Evolutionary conservation across 495 filamentous ascomycete genomes (phyloP).

Genomic region (Aspergillus haitiensis): DNA sequence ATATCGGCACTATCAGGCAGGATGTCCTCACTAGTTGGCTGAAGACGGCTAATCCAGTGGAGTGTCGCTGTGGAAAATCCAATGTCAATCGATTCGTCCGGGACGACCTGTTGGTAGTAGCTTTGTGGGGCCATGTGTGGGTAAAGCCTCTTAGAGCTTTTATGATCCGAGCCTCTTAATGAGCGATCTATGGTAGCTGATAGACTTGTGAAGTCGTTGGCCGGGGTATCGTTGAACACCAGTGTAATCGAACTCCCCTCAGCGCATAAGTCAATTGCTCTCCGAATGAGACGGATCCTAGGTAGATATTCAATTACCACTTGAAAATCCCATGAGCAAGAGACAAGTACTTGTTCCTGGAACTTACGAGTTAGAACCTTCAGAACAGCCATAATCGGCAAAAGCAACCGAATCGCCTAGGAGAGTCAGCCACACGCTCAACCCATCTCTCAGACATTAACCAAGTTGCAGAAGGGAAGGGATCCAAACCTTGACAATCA

Average conservation of each 20-base stretch:
- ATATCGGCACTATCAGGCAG: slow-evolving; percentile 10
- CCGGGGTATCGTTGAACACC: slow-evolving; percentile 14
- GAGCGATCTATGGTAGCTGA: slow-evolving; percentile 12
- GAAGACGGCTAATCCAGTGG: slow-evolving; percentile 14
- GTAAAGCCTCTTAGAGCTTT: neutral
- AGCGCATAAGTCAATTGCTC: slow-evolving; percentile 3
- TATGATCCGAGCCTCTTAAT: neutral
- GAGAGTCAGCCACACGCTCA: too few species aligned
- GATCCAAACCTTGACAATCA: slow-evolving; percentile 6
- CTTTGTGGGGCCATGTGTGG: slow-evolving; percentile 10
- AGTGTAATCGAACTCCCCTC: slow-evolving; percentile 3
- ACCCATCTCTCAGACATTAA: neutral
- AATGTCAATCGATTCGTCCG: slow-evolving; percentile 5
- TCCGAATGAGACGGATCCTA: slow-evolving; percentile 11
- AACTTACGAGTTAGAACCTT: slow-evolving; percentile 15
- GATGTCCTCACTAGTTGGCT: slow-evolving; percentile 3
- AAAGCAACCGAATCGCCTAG: slow-evolving; percentile 2
- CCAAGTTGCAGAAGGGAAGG: neutral
- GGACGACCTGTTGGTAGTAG: slow-evolving; percentile 12
- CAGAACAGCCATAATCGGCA: slow-evolving; percentile 13
- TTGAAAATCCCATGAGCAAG: neutral
- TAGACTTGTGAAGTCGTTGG: slow-evolving; percentile 12
- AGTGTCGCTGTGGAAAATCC: slow-evolving; percentile 10
- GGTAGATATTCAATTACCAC: neutral
- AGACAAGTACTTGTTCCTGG: neutral